Evolutionary conservation across 192 early-diverging fungal genomes (phyloP), one percentile per base, ranked within the genome.

Genomic region (Dissophora globulifera): DNA sequence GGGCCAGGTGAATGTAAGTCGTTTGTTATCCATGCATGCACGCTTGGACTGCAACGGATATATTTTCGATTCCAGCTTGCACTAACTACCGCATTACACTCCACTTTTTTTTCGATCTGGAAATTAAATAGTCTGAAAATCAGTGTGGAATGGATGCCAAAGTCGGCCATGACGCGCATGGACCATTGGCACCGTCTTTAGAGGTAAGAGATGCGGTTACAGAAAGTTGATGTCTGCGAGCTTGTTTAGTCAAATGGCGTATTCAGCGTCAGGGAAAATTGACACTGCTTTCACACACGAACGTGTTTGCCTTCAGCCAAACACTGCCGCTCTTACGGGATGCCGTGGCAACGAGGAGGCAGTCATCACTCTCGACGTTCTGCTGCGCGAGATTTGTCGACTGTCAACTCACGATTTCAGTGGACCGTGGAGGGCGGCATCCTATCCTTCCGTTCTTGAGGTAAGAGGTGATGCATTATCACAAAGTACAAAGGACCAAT

Each of bases 351-450:
- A 38, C 6, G 35, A 38, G 13, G 35, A 38, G 35, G 20, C 41
- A 8, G 30, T 11, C 40, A 46, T 53, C 22, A 22, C 56, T 3
- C 15, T 68, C 33, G 45, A 61, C 5, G 38, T 54, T 16, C 51
- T 62, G 0, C 32, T 62, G 10, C 40, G 25, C 12, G 68, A 61
- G 16, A 61, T 70, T 20, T 17, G 55, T 43, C 40, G 38, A 4
- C 27, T 70, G 16, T 32, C 52, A 11, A n/a, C 38, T 5, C 68
- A 70, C n/a, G 68, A 70, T 1, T 70, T 70, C 38, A 35, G 31
- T 20, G 45, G 42, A 5, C 32, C 40, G 10, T 23, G 17, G 22
- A 70, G 48, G 31, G 10, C 40, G 10, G 53, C 33, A 13, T 10
- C 49, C 17, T 70, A 70, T 35, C 59, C 58, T 3, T 19, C 41